These are phyloP conservation scores for Tulasnella calospora DNA, from an alignment of 768 basidiomycete genomes.

Conservation along the genomic window DNA sequence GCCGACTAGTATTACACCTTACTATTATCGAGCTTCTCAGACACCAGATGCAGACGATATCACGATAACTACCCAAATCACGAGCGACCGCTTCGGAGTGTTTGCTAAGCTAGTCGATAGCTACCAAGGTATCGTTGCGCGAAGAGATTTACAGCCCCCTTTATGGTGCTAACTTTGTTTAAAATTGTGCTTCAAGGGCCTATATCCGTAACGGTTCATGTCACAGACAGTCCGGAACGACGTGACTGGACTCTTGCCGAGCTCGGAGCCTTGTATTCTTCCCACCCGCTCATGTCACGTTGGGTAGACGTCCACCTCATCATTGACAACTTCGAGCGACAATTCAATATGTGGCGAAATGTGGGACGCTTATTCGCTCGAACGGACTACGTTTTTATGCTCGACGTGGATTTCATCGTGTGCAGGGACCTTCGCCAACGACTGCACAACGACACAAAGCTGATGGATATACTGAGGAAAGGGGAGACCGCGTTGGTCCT, in stretches of 20 bases:
- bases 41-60: constrained; percentile 59
- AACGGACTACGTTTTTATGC: constrained; percentile 82
- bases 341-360: constrained; percentile 89
- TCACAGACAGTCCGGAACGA: constrained; percentile 45
- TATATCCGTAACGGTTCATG: constrained; percentile 77
- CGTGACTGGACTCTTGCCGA: constrained; percentile 50
- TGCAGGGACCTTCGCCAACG: constrained; percentile 73
- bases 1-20: constrained; percentile 73
- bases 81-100: constrained; percentile 69
- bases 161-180: not conserved
- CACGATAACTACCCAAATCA: constrained; percentile 81
- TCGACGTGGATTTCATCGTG: constrained; percentile 82
- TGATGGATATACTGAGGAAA: constrained; percentile 38
- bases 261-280: constrained; percentile 61
- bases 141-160: not conserved
- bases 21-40: constrained; percentile 66
- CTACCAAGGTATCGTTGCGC: constrained; percentile 57
- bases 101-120: constrained; percentile 65
- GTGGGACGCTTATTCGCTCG: constrained; percentile 77
- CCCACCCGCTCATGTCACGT: constrained; percentile 57
- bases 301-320: constrained; percentile 85
- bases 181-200: constrained; percentile 49
- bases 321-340: constrained; percentile 65
- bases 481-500: constrained; percentile 68
- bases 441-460: constrained; percentile 36